Evolutionary conservation across 2,329 filamentous ascomycete genomes (phyloP).

Genomic region (Chalara sp.): DNA sequence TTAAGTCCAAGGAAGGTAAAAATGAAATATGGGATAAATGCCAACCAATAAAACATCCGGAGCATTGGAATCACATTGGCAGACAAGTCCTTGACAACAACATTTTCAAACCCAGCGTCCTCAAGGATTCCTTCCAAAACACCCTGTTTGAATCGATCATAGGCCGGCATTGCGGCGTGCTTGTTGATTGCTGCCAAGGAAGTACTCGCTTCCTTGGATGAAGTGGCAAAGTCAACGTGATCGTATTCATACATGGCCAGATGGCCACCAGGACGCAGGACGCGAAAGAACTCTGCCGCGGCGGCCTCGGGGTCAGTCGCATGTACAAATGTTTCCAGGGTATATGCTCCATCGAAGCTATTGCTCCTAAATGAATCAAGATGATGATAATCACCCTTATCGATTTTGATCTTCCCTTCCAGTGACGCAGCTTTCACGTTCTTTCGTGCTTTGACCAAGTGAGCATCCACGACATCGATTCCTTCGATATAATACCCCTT

Average conservation of each 20-base stretch:
- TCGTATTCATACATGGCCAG: constrained; percentile 42
- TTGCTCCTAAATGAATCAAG: constrained; percentile 32
- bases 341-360: constrained; percentile 45
- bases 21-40: constrained; percentile 40
- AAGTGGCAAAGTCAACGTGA: constrained; percentile 25
- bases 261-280: constrained; percentile 40
- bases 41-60: constrained; percentile 39
- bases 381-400: constrained; percentile 44
- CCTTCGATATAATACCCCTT: constrained; percentile 34
- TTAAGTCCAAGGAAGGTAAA: constrained; percentile 37
- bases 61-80: constrained; percentile 41
- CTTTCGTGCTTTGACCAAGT: constrained; percentile 36
- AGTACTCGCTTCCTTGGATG: constrained; percentile 23
- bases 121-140: constrained; percentile 34
- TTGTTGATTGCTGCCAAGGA: constrained; percentile 34
- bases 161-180: constrained; percentile 39
- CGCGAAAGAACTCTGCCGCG: constrained; percentile 38
- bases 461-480: constrained; percentile 43
- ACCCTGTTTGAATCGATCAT: constrained; percentile 31
- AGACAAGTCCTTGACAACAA: constrained; percentile 37
- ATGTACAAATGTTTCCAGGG: constrained; percentile 50
- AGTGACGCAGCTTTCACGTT: constrained; percentile 32
- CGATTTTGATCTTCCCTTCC: constrained; percentile 30
- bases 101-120: constrained; percentile 28
- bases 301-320: constrained; percentile 39